These are phyloP conservation scores for Ophiostoma populinum DNA, from an alignment of 2,329 filamentous ascomycete genomes.

Conservation along the genomic window DNA sequence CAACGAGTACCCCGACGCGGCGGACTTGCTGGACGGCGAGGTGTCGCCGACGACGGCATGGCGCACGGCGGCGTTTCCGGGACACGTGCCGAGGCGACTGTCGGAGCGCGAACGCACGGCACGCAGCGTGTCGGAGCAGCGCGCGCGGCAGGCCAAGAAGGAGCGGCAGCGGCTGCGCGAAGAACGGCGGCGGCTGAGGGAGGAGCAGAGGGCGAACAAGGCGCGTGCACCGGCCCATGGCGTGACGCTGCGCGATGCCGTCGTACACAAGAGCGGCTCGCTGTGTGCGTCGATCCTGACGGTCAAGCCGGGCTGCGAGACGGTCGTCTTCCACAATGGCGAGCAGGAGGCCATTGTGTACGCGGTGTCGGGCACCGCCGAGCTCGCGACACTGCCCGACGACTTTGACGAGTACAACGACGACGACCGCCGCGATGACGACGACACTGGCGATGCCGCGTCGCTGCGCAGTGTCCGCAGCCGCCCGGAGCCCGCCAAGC, in stretches of 20 bases:
- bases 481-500: conserved; percentile 28
- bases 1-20: not conserved
- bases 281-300: conserved; percentile 54
- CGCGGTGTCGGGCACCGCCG: conserved; percentile 41
- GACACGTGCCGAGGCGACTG: too few species aligned
- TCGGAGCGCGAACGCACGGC: too few species aligned
- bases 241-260: conserved; percentile 25
- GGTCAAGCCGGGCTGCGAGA: conserved; percentile 42
- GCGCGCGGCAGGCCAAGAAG: too few species aligned
- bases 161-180: too few species aligned
- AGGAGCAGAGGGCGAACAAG: too few species aligned
- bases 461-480: conserved; percentile 11
- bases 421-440: conserved; percentile 23
- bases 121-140: too few species aligned
- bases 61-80: not conserved
- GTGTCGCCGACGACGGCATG: too few species aligned
- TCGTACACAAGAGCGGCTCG: conserved; percentile 44
- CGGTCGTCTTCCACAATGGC: conserved; percentile 51
- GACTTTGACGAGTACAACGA: conserved; percentile 32
- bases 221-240: conserved; percentile 4
- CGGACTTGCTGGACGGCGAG: not conserved
- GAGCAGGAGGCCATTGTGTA: conserved; percentile 57
- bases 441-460: conserved; percentile 21
- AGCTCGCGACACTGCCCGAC: conserved; percentile 37
- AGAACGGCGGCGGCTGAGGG: too few species aligned